phyloP scores from a whole-genome alignment of 495 filamentous ascomycete genomes.

The Rhizodiscina lignyota region DNA sequence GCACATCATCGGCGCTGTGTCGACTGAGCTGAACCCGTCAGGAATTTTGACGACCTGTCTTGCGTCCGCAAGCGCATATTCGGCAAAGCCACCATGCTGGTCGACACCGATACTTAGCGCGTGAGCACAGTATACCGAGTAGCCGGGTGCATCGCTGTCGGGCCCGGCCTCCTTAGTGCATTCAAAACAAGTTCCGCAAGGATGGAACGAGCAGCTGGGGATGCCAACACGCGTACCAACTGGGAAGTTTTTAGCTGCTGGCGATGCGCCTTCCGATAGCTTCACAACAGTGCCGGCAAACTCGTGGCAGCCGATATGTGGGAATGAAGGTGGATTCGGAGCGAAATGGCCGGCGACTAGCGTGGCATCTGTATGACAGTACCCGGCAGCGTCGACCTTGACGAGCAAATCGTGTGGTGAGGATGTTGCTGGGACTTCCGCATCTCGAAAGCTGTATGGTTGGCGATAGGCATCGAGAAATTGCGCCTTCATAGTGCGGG shows the following conservation, averaged over 20 bases:
- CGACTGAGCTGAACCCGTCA: neutral
- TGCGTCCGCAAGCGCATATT: conserved; percentile 1
- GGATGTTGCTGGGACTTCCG: conserved; percentile 12
- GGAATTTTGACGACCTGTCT: conserved; percentile 1
- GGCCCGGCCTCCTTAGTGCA: neutral
- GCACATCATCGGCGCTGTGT: conserved; percentile 2
- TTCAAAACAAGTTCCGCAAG: conserved; percentile 3
- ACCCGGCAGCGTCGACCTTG: conserved; percentile 22
- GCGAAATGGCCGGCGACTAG: conserved; percentile 20
- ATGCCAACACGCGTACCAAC: neutral
- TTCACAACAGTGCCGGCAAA: conserved; percentile 10
- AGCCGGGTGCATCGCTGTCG: neutral
- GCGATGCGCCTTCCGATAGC: no score
- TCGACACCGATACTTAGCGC: conserved; percentile 1
- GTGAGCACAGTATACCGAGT: conserved; percentile 1
- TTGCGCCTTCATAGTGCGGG: conserved; percentile 21
- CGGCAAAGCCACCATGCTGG: conserved; percentile 1
- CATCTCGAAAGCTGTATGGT: conserved; percentile 15
- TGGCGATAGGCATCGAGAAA: conserved; percentile 21
- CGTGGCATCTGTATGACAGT: conserved; percentile 25
- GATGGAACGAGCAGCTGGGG: neutral
- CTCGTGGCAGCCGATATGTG: conserved; percentile 9
- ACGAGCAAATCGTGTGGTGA: conserved; percentile 19
- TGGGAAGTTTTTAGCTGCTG: conserved; percentile 1
- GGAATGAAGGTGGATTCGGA: conserved; percentile 7